Evolutionary conservation across 371 early-diverging fungal genomes (phyloP).

Genomic region (Dentiscutata heterogama): DNA sequence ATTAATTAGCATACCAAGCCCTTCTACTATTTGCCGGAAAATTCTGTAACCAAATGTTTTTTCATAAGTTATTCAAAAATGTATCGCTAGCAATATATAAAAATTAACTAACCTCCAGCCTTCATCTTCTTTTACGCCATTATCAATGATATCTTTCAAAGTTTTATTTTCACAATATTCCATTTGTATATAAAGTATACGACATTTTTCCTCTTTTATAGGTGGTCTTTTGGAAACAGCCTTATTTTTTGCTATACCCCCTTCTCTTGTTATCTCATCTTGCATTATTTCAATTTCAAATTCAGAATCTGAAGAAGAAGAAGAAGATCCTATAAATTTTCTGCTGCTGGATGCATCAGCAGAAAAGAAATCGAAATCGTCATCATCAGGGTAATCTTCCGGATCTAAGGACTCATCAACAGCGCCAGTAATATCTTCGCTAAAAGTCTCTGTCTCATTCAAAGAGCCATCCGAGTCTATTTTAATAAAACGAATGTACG

Average conservation of each 20-base stretch:
- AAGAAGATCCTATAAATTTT: not conserved
- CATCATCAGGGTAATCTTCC: slow-evolving; percentile 49
- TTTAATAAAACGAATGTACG: not conserved
- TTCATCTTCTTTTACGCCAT: slow-evolving; percentile 78
- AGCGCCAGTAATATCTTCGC: slow-evolving; percentile 54
- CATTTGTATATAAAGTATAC: slow-evolving; percentile 95
- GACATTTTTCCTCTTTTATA: slow-evolving; percentile 52
- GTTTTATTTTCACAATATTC: slow-evolving; percentile 97
- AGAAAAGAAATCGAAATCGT: slow-evolving; percentile 42
- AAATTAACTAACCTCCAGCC: slow-evolving; percentile 54
- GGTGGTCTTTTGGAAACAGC: not conserved
- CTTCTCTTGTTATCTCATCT: not conserved
- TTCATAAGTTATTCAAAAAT: not conserved
- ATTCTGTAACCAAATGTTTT: slow-evolving; percentile 53
- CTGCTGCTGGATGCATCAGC: slow-evolving; percentile 14
- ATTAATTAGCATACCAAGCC: slow-evolving; percentile 59
- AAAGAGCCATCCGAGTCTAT: slow-evolving; percentile 58
- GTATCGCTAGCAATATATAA: not conserved
- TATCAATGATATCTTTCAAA: slow-evolving; percentile 86
- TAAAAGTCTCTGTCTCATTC: slow-evolving; percentile 58
- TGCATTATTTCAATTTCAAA: slow-evolving; percentile 22
- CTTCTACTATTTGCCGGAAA: slow-evolving; percentile 72
- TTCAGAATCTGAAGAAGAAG: not conserved
- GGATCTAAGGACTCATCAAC: slow-evolving; percentile 54
- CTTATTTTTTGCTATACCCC: not conserved